Evolutionary conservation across 495 filamentous ascomycete species (phyloP).

Genomic region (Penicillium riverlandense): DNA sequence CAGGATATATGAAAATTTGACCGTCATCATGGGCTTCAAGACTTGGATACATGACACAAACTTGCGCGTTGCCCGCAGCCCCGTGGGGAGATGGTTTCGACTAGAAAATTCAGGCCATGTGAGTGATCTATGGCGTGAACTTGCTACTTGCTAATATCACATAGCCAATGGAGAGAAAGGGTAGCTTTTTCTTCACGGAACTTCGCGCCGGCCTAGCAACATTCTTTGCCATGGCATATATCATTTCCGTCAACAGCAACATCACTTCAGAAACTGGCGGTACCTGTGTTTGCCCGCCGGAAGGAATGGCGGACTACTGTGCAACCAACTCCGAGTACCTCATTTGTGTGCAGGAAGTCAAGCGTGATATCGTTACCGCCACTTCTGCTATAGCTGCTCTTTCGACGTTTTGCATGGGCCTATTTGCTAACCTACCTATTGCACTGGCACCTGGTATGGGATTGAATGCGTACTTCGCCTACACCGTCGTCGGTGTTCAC

Average conservation of each 20-base stretch:
- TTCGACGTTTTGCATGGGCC: conserved; percentile 65
- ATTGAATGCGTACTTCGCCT: conserved; percentile 77
- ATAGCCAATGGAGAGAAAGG: conserved; percentile 59
- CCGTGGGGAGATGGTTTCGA: conserved; percentile 65
- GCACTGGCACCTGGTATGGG: conserved; percentile 78
- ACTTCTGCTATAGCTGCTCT: conserved; percentile 72
- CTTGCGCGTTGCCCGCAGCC: conserved; percentile 44
- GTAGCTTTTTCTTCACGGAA: conserved; percentile 72
- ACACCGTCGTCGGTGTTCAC: conserved; percentile 70
- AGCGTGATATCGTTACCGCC: conserved; percentile 69
- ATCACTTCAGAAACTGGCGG: conserved; percentile 62
- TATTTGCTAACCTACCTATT: conserved; percentile 66
- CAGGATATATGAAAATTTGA: neutral
- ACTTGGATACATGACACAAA: conserved; percentile 48
- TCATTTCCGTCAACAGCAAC: conserved; percentile 67
- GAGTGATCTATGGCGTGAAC: conserved; percentile 18
- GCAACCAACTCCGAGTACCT: conserved; percentile 50
- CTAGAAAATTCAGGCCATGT: conserved; percentile 71
- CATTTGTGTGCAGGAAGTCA: conserved; percentile 57
- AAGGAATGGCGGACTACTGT: conserved; percentile 44
- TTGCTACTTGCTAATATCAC: neutral
- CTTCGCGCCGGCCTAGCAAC: conserved; percentile 71
- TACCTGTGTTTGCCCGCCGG: conserved; percentile 61
- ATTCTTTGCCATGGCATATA: conserved; percentile 86
- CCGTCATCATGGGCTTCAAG: conserved; percentile 25